A percentile compares a stretch with the other conserved stretches of the same genome.
Conservation (phyloP, 1,284 basidiomycete species). For the Microstroma glucosiphilum region DNA sequence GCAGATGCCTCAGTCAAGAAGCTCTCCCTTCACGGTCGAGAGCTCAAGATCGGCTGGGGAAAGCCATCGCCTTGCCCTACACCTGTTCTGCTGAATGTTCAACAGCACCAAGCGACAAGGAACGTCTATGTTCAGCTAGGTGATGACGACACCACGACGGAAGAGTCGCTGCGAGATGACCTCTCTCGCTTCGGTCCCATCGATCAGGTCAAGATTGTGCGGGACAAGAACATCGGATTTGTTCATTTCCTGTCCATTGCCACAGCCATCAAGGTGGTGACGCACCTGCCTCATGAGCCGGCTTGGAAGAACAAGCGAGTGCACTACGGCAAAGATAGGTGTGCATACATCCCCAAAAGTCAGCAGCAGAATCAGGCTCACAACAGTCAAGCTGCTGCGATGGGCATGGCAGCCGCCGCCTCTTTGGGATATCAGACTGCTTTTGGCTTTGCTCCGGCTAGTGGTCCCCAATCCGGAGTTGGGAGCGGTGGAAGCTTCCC, state of each 20-base stretch:
- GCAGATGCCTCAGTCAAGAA: slow-evolving; percentile 48
- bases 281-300: slow-evolving; percentile 40
- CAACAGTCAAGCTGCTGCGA: slow-evolving; percentile 48
- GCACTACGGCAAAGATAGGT: slow-evolving; percentile 49
- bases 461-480: background rate
- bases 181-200: slow-evolving; percentile 47
- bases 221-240: slow-evolving; percentile 49
- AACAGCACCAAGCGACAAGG: slow-evolving; percentile 45
- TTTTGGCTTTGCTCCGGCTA: slow-evolving; percentile 15
- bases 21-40: slow-evolving; percentile 44
- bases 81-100: slow-evolving; percentile 46
- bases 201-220: slow-evolving; percentile 50
- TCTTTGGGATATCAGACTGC: slow-evolving; percentile 47
- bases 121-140: slow-evolving; percentile 44
- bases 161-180: slow-evolving; percentile 40
- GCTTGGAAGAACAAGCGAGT: slow-evolving; percentile 43
- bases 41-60: slow-evolving; percentile 51
- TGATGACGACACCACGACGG: slow-evolving; percentile 39
- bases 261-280: slow-evolving; percentile 47
- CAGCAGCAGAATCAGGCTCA: slow-evolving; percentile 50
- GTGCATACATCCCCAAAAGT: slow-evolving; percentile 48
- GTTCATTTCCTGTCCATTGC: slow-evolving; percentile 48
- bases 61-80: slow-evolving; percentile 43
- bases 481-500: slow-evolving; percentile 5
- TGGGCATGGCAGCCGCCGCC: slow-evolving; percentile 47